phyloP scores from a whole-genome alignment of 2,329 filamentous ascomycete species.

The Pestalotiopsis sp. region DNA sequence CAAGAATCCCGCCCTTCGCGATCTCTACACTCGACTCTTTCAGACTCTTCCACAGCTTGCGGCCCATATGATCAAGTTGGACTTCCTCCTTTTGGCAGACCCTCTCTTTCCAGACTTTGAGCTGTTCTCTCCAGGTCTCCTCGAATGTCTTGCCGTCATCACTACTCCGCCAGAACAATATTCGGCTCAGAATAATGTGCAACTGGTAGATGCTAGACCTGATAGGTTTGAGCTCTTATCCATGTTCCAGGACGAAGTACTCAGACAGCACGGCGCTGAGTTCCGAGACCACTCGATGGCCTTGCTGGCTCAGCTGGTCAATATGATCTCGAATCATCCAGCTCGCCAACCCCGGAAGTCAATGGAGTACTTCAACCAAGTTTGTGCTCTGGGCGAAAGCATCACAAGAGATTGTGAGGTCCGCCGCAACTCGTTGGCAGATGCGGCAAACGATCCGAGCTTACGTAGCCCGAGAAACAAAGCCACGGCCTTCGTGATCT shows the following conservation, averaged over 20 bases:
- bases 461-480: conserved; percentile 37
- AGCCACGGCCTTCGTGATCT: conserved; percentile 45
- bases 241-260: conserved; percentile 38
- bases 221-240: conserved; percentile 45
- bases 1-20: conserved; percentile 30
- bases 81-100: conserved; percentile 41
- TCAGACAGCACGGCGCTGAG: conserved; percentile 28
- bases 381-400: conserved; percentile 30
- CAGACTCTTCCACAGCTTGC: conserved; percentile 51
- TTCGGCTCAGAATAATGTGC: conserved; percentile 31
- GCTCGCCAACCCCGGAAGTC: conserved; percentile 47
- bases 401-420: conserved; percentile 32
- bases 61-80: conserved; percentile 54
- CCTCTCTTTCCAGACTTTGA: conserved; percentile 38
- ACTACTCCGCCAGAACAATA: conserved; percentile 34
- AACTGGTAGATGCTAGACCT: conserved; percentile 26
- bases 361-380: conserved; percentile 42
- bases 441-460: conserved; percentile 17
- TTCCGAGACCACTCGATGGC: conserved; percentile 38
- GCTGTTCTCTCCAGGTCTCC: conserved; percentile 44
- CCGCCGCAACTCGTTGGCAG: conserved; percentile 20
- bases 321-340: conserved; percentile 42
- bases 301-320: conserved; percentile 45
- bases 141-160: conserved; percentile 46
- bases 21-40: conserved; percentile 34